Evolutionary conservation across 1,139 yeast genomes (phyloP), one percentile per base, ranked within the genome.

Genomic region (Komagataea norvegica): DNA sequence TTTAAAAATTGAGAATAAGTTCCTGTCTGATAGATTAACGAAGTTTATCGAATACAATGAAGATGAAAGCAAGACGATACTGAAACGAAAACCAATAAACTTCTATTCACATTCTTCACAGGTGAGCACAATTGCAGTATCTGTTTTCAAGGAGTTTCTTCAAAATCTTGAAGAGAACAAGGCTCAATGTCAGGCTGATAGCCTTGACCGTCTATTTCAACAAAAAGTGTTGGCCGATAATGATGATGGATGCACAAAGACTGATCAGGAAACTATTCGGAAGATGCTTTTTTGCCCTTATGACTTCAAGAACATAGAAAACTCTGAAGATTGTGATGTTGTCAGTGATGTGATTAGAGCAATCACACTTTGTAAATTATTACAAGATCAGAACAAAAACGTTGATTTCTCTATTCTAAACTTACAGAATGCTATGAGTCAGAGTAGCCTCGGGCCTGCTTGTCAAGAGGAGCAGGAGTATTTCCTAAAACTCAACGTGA

Each of bases 261-360:
- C 16, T 5, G 9, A n/a, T 5, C 27, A 17, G 5, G 31, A 30
- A n/a, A 11, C 29, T 16, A 25, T 33, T 4, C 22, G 28, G 8
- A 30, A 34, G 20, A 33, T 37, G 37, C 19, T 37, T n/a, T 37
- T 37, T 16, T 37, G 41, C 16, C 41, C 41, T 5, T 31, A n/a
- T 15, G 41, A 33, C 20, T 37, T 37, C 24, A n/a, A 14, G 7
- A 26, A 10, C 15, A 9, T 8, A 14, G 31, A 29, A 8, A 20
- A 10, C 17, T 18, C 15, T 3, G 23, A 21, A 15, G 31, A 32
- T 23, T n/a, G n/a, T 13, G 17, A 10, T 1, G 25, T 21, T n/a
- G 26, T 33, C 5, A 9, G 23, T 5, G 29, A 28, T 15, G 34
- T 37, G 9, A 20, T 19, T 11, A n/a, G 23, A 11, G 21, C 23